A percentile compares a stretch with the other conserved stretches of the same genome.
Conservation (phyloP, 164 flowering plant genomes). For the Vitis rupestris region DNA sequence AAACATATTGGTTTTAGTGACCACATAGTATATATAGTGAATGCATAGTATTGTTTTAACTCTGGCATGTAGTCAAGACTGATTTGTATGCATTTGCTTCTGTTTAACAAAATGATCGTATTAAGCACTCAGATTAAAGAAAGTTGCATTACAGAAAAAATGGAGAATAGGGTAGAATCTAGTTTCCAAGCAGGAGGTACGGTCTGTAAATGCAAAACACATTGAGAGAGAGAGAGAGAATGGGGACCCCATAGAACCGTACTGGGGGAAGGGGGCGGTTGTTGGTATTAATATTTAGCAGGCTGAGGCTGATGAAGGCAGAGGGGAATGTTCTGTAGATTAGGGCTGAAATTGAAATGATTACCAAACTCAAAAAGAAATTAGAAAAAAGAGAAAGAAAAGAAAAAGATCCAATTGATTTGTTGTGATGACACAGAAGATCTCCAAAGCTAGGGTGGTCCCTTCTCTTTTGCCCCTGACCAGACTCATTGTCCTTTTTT, state of each 20-base stretch:
- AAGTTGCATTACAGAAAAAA: neutral
- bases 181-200: neutral
- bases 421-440: constrained; percentile 12
- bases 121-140: too few relatives aligned
- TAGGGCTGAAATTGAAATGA: neutral
- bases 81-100: too few relatives aligned
- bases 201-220: neutral
- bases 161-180: neutral
- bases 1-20: too few relatives aligned
- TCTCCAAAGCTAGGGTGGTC: constrained; percentile 9
- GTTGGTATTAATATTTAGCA: too few relatives aligned
- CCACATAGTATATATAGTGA: too few relatives aligned
- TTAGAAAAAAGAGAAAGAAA: neutral
- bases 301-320: neutral
- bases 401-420: constrained; percentile 13
- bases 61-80: too few relatives aligned
- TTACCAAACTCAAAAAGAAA: neutral
- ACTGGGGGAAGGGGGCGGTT: too few relatives aligned
- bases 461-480: constrained; percentile 4
- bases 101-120: too few relatives aligned
- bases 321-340: constrained; percentile 11
- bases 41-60: too few relatives aligned
- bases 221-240: neutral
- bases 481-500: constrained; percentile 12
- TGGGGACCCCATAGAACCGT: too few relatives aligned